These are phyloP conservation scores for Irpex rosettiformis DNA, from an alignment of 1,284 basidiomycete genomes.

Conservation along the genomic window DNA sequence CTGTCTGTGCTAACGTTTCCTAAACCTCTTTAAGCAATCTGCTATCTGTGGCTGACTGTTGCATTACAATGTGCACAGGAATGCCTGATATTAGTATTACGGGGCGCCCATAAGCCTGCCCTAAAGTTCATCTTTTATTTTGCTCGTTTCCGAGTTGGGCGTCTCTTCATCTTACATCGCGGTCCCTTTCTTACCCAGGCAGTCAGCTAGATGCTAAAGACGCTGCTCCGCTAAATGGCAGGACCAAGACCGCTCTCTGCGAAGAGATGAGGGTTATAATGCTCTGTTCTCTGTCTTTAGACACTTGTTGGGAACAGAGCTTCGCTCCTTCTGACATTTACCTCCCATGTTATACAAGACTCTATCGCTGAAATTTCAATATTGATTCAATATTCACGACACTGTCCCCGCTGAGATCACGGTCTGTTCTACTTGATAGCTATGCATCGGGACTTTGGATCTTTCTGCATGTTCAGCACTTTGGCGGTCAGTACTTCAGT, in stretches of 20 bases:
- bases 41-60: not conserved
- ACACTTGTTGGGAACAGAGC: conserved; percentile 37
- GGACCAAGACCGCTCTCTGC: conserved; percentile 54
- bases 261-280: conserved; percentile 64
- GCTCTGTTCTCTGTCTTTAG: conserved; percentile 39
- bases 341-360: not conserved
- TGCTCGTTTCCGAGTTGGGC: conserved; percentile 2
- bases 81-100: too few relatives aligned
- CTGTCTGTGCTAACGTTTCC: not conserved
- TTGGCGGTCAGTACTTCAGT: too few relatives aligned
- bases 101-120: conserved; percentile 30
- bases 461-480: too few relatives aligned
- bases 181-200: conserved; percentile 67
- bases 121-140: conserved; percentile 30
- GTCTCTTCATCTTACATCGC: conserved; percentile 49
- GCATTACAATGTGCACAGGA: not conserved
- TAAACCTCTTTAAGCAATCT: not conserved
- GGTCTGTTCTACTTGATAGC: too few relatives aligned
- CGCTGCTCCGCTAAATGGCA: conserved; percentile 68
- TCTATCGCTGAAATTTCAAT: too few relatives aligned
- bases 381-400: not conserved
- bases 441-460: too few relatives aligned
- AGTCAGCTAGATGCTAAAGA: conserved; percentile 39
- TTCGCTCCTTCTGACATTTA: conserved; percentile 70
- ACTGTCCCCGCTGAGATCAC: too few relatives aligned